phyloP scores from a whole-genome alignment of 495 filamentous ascomycete species.

The Aspergillus indologenus region DNA sequence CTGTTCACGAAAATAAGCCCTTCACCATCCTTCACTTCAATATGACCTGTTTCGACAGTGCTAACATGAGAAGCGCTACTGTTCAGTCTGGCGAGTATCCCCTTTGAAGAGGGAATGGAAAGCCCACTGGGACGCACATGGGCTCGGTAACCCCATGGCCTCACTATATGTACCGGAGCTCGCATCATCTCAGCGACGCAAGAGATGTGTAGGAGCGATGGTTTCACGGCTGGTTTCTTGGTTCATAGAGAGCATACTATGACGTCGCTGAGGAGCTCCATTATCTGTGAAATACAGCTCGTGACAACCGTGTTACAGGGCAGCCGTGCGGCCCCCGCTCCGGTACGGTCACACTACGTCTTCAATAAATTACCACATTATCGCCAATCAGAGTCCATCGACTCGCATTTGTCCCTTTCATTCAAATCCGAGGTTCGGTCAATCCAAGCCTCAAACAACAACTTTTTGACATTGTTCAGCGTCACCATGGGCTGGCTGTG shows the following conservation, averaged over 20 bases:
- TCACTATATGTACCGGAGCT: slow-evolving; percentile 8
- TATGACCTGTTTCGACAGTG: slow-evolving; percentile 61
- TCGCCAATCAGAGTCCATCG: not conserved
- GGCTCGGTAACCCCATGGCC: slow-evolving; percentile 5
- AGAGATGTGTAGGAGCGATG: slow-evolving; percentile 11
- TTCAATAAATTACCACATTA: slow-evolving; percentile 9
- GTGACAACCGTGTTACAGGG: not conserved
- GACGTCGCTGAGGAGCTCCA: slow-evolving; percentile 16
- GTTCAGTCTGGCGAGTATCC: slow-evolving; percentile 8
- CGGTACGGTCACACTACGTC: slow-evolving; percentile 1
- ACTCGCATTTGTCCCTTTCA: slow-evolving; percentile 6
- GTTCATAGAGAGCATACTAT: slow-evolving; percentile 6
- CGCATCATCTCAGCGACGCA: slow-evolving; percentile 19
- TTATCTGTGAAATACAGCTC: not conserved
- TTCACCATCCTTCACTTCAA: slow-evolving; percentile 65
- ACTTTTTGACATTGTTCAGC: not conserved
- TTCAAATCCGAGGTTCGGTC: not conserved
- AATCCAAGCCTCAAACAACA: not conserved
- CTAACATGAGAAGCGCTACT: slow-evolving; percentile 19
- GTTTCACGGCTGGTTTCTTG: not conserved
- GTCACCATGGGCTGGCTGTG: slow-evolving; percentile 51
- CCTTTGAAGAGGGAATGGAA: slow-evolving; percentile 1
- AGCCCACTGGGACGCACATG: slow-evolving; percentile 2
- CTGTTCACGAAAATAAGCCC: slow-evolving; percentile 88
- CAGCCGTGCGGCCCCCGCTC: not conserved